phyloP scores from a whole-genome alignment of 768 basidiomycete species.

The Pleurotus ostreatus region DNA sequence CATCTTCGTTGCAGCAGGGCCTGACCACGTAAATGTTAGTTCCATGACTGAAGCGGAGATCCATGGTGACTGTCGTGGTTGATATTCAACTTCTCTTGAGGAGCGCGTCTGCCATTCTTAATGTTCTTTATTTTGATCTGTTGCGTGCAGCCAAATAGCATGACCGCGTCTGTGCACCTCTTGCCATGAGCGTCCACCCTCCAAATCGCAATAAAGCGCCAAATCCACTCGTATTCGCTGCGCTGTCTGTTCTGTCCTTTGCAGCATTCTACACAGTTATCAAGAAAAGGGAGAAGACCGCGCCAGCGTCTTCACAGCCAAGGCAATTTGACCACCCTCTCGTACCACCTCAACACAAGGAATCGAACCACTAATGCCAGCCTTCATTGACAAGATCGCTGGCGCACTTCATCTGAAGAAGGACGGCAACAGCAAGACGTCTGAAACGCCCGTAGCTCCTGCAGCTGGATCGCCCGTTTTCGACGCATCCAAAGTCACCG shows the following conservation, averaged over 20 bases:
- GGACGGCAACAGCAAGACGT: background rate
- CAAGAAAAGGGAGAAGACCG: conserved; percentile 49
- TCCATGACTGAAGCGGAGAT: conserved; percentile 55
- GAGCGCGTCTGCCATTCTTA: background rate
- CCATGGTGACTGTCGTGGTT: conserved; percentile 34
- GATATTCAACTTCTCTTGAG: background rate
- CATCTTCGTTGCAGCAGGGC: conserved; percentile 62
- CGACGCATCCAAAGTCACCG: conserved; percentile 69
- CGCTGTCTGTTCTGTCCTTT: conserved; percentile 52
- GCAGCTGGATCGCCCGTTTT: conserved; percentile 43
- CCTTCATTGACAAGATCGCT: conserved; percentile 38
- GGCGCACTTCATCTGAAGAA: conserved; percentile 28
- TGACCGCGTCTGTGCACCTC: background rate
- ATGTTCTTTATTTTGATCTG: background rate
- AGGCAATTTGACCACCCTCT: conserved; percentile 64
- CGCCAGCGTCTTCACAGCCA: conserved; percentile 59
- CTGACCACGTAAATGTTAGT: conserved; percentile 59
- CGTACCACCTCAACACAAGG: conserved; percentile 53
- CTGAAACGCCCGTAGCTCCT: background rate
- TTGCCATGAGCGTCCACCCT: conserved; percentile 10
- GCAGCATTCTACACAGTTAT: conserved; percentile 53
- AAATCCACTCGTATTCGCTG: conserved; percentile 61
- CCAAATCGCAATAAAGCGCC: conserved; percentile 33
- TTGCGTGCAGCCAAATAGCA: background rate
- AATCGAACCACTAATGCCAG: conserved; percentile 28